These are phyloP conservation scores for Stachybotrys chartarum DNA, from an alignment of 2,329 filamentous ascomycete species.

Conservation along the genomic window DNA sequence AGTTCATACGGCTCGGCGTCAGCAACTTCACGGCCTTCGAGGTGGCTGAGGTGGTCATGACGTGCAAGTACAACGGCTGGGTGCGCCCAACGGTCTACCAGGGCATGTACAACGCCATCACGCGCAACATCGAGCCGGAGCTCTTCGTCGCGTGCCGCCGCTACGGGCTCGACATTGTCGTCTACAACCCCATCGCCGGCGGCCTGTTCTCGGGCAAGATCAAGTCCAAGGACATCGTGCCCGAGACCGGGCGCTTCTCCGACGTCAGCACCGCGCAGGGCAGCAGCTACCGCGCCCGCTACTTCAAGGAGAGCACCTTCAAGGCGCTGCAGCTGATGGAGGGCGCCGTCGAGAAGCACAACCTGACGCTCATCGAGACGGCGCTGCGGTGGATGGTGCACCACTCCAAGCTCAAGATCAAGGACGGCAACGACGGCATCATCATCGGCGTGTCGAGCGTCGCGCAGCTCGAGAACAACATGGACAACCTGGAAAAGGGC, in stretches of 20 bases:
- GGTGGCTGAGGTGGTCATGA: constrained; percentile 76
- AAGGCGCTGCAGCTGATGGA: constrained; percentile 63
- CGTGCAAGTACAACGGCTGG: constrained; percentile 73
- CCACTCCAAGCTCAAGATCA: constrained; percentile 54
- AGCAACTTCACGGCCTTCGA: constrained; percentile 85
- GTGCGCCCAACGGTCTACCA: constrained; percentile 80
- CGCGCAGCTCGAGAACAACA: constrained; percentile 50
- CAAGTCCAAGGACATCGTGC: constrained; percentile 56
- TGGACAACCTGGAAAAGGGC: constrained; percentile 55
- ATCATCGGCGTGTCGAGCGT: constrained; percentile 53
- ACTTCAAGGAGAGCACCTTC: constrained; percentile 61
- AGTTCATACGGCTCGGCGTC: constrained; percentile 73
- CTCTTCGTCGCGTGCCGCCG: constrained; percentile 65
- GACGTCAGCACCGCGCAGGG: constrained; percentile 45
- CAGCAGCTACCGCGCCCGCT: constrained; percentile 55
- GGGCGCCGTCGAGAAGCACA: constrained; percentile 58
- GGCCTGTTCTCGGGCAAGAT: constrained; percentile 77
- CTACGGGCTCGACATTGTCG: constrained; percentile 71
- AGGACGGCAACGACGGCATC: constrained; percentile 49
- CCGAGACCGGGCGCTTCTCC: constrained; percentile 64
- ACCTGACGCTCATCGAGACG: constrained; percentile 62
- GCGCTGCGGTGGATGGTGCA: constrained; percentile 68
- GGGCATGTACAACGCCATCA: constrained; percentile 81
- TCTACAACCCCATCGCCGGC: constrained; percentile 78
- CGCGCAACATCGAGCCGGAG: constrained; percentile 67